These are phyloP conservation scores for Tricholoma terreum DNA, from an alignment of 768 basidiomycete species.

Conservation along the genomic window DNA sequence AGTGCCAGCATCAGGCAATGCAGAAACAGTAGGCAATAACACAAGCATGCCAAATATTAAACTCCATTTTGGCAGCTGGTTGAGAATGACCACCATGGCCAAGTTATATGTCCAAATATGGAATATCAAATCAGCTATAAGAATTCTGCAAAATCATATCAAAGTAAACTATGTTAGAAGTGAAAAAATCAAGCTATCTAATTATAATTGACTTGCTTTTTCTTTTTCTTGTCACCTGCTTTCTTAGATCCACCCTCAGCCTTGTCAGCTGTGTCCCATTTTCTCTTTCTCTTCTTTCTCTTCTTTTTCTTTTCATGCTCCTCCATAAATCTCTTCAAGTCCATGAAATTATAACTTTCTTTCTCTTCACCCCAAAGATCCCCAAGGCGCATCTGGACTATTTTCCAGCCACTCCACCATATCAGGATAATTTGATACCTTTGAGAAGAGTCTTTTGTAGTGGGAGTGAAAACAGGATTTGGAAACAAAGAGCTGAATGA, in stretches of 20 bases:
- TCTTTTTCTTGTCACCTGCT: not conserved
- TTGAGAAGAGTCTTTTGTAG: not conserved
- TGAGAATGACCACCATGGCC: too few relatives aligned
- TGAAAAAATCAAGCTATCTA: too few relatives aligned
- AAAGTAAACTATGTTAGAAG: too few relatives aligned
- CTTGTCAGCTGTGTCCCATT: not conserved
- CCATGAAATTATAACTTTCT: not conserved
- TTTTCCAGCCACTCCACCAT: not conserved
- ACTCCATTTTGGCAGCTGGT: not conserved
- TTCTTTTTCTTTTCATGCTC: not conserved
- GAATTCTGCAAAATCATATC: too few relatives aligned
- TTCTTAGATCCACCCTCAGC: not conserved
- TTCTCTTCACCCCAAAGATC: not conserved
- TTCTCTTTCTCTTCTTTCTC: not conserved
- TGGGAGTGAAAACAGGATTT: constrained; percentile 1
- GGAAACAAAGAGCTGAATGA: constrained; percentile 3
- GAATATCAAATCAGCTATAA: too few relatives aligned
- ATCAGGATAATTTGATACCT: not conserved
- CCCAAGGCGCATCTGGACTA: not conserved
- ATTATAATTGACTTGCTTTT: not conserved
- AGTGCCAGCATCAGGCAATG: not conserved
- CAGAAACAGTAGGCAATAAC: not conserved
- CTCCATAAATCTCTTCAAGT: not conserved
- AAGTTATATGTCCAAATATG: too few relatives aligned
- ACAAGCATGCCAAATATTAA: not conserved